Percentiles rank a stretch among this genome's conserved stretches.
Conservation (phyloP, 768 basidiomycete species). For the Lactarius tabidus region DNA sequence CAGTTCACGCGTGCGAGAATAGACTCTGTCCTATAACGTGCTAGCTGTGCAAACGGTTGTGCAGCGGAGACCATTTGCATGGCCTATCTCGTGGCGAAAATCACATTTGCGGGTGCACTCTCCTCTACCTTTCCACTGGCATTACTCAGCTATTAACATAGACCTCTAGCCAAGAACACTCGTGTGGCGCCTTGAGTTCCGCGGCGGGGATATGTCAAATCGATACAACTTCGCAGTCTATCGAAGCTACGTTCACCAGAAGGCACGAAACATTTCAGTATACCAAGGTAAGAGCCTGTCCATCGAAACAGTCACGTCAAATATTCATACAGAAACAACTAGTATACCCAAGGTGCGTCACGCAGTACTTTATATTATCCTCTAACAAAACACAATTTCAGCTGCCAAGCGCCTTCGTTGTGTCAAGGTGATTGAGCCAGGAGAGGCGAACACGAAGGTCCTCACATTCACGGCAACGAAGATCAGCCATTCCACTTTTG, state of each 20-base stretch:
- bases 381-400: slow-evolving; percentile 22
- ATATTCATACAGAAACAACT: no score
- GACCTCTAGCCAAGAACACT: no score
- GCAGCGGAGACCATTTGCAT: slow-evolving; percentile 48
- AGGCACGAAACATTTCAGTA: no score
- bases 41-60: slow-evolving; percentile 51
- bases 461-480: slow-evolving; percentile 47
- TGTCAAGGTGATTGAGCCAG: slow-evolving; percentile 42
- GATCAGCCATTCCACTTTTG: no score
- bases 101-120: slow-evolving; percentile 55
- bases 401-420: slow-evolving; percentile 50
- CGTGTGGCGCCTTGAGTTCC: slow-evolving; percentile 42
- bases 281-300: slow-evolving; percentile 45
- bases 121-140: not conserved
- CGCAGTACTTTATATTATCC: not conserved
- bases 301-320: not conserved
- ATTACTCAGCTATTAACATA: not conserved
- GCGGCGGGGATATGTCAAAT: slow-evolving; percentile 54
- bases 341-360: slow-evolving; percentile 51
- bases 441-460: slow-evolving; percentile 40
- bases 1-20: slow-evolving; percentile 49
- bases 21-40: slow-evolving; percentile 51
- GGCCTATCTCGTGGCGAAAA: slow-evolving; percentile 38
- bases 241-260: slow-evolving; percentile 59
- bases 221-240: slow-evolving; percentile 52